Evolutionary conservation across 2,329 filamentous ascomycete genomes (phyloP).

Genomic region (Apiospora koreana): DNA sequence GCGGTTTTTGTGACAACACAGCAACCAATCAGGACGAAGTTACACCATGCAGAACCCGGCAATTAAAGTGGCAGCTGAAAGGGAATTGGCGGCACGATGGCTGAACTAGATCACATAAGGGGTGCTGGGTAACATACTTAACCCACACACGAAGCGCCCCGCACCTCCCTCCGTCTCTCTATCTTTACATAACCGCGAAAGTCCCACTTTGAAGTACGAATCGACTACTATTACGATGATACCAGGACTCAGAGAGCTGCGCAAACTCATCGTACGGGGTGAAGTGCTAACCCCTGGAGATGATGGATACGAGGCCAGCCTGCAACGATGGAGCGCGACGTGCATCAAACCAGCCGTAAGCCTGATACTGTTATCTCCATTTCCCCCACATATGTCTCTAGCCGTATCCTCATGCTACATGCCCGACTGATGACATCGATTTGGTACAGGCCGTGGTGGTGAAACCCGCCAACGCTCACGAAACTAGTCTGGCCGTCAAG

Average conservation of each 20-base stretch:
- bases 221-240: background rate
- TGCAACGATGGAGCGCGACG: conserved; percentile 39
- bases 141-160: background rate
- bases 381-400: no score
- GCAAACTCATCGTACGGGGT: conserved; percentile 20
- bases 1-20: no score
- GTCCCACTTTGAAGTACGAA: background rate
- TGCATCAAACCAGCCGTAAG: conserved; percentile 37
- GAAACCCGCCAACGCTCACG: conserved; percentile 41
- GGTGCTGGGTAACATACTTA: background rate
- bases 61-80: background rate
- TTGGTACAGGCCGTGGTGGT: conserved; percentile 43
- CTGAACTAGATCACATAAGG: background rate
- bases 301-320: conserved; percentile 34
- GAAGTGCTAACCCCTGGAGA: conserved; percentile 35
- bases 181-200: background rate
- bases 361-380: no score
- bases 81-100: background rate
- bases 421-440: background rate
- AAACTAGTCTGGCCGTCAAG: conserved; percentile 35
- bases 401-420: background rate
- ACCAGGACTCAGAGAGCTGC: conserved; percentile 9
- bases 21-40: background rate
- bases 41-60: background rate
- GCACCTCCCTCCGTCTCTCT: background rate